phyloP scores from a whole-genome alignment of 441 rosid species.

The Melastoma candidum region DNA sequence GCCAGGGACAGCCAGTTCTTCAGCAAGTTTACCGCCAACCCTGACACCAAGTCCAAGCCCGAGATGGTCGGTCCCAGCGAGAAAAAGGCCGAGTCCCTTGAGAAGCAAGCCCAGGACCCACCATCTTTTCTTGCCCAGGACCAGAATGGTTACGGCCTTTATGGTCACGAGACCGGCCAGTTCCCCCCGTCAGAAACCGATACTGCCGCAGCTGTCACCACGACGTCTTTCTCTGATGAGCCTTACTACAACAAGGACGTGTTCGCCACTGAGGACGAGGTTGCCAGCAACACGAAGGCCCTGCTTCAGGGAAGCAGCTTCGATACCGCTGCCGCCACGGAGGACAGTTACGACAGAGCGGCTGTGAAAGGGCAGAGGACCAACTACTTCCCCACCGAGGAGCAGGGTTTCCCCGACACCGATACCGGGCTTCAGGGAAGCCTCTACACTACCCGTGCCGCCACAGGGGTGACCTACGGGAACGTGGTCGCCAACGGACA shows the following conservation, averaged over 20 bases:
- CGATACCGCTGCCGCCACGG: too few relatives aligned
- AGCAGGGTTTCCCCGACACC: too few relatives aligned
- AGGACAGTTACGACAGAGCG: too few relatives aligned
- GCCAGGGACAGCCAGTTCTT: constrained; percentile 71
- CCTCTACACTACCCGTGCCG: too few relatives aligned
- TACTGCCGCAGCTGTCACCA: constrained; percentile 16
- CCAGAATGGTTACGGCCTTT: constrained; percentile 44
- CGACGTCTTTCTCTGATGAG: background rate
- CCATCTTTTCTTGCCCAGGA: constrained; percentile 39
- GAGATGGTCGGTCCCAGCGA: constrained; percentile 8
- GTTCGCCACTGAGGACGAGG: too few relatives aligned
- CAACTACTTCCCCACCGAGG: too few relatives aligned
- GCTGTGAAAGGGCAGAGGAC: too few relatives aligned
- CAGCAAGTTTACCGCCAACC: constrained; percentile 38
- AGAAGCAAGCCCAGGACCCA: constrained; percentile 1
- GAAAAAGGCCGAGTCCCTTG: constrained; percentile 3
- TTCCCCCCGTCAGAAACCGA: constrained; percentile 14
- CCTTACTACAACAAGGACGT: constrained; percentile 7
- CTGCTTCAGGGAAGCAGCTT: too few relatives aligned
- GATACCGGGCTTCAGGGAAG: too few relatives aligned
- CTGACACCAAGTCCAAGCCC: background rate
- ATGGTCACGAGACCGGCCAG: constrained; percentile 29
- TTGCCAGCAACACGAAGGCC: too few relatives aligned
- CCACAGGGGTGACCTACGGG: background rate
- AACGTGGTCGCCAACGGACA: background rate